Percentiles rank a stretch among this genome's conserved stretches.
phyloP scores from a whole-genome alignment of 2,329 filamentous ascomycete genomes.

The Neospermospora avenae region DNA sequence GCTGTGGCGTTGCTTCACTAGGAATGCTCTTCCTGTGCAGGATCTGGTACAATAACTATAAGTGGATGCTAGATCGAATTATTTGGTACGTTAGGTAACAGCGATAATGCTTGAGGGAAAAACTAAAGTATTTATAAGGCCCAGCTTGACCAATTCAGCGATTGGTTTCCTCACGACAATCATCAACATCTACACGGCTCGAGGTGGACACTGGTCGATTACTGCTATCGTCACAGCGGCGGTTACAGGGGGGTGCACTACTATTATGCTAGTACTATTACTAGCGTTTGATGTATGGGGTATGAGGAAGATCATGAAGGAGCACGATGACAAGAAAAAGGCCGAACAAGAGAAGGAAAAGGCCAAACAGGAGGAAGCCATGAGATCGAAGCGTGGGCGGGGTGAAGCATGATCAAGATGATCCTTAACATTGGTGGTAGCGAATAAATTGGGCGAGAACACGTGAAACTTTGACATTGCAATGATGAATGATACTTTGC shows the following conservation, averaged over 20 bases:
- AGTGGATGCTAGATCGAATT: background rate
- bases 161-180: background rate
- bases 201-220: background rate
- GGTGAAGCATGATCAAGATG: background rate
- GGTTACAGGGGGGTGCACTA: background rate
- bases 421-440: background rate
- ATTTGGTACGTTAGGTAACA: background rate
- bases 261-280: background rate
- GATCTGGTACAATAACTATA: background rate
- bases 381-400: background rate
- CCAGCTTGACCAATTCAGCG: background rate
- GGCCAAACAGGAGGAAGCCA: background rate
- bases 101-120: background rate
- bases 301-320: background rate
- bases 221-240: background rate
- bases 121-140: background rate
- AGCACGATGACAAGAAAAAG: background rate
- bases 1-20: background rate
- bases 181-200: background rate
- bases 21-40: background rate
- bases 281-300: background rate
- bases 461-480: background rate
- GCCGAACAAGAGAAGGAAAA: background rate
- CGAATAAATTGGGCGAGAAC: background rate
- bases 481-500: background rate